Evolutionary conservation across 768 basidiomycete genomes (phyloP), one percentile per base, ranked within the genome.

Genomic region (Pisolithus marmoratus): DNA sequence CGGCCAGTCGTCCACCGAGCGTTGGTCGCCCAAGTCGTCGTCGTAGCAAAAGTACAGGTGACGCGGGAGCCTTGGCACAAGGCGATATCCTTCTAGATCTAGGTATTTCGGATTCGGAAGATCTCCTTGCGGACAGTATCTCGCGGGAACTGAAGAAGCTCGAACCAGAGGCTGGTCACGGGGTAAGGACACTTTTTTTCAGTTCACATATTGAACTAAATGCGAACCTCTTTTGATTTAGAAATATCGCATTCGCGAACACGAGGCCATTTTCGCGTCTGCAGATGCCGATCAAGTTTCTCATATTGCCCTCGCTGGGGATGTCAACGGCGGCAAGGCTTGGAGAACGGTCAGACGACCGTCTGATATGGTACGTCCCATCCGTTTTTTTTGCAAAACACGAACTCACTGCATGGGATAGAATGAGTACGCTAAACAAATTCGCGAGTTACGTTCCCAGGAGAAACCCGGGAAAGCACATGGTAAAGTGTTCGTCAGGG

Each of bases 401-500:
- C 17, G 3, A 38, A 12, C 54, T 52, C 51, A 51, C 27, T 12
- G 5, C 14, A 44, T 48, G n/a, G 49, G 22, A 19, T 55, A 96
- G 94, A 90, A 97, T 66, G 92, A 98, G 71, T 92, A 94, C 66
- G 83, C 92, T 27, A 89, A 90, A 60, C 89, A 94, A 65, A 88
- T 97, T 56, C 81, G 79, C 61, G 88, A 91, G 67, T 86, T 84
- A 54, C 81, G 84, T 17, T 77, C 82, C 1, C 83, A 87, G 66
- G 86, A 90, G 38, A 86, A 85, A 54, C 73, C 79, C 12, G 86
- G 85, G 38, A 94, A 92, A 60, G 79, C 85, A 1, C 83, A 87
- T 51, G 94, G 93, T 44, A 97, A 96, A 60, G 88, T 97, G 22
- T 98, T 98, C 60, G 90, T 98, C 48, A 88, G 87, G 78, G 90